phyloP scores from a whole-genome alignment of 768 basidiomycete genomes.

The Lentinula edodes region DNA sequence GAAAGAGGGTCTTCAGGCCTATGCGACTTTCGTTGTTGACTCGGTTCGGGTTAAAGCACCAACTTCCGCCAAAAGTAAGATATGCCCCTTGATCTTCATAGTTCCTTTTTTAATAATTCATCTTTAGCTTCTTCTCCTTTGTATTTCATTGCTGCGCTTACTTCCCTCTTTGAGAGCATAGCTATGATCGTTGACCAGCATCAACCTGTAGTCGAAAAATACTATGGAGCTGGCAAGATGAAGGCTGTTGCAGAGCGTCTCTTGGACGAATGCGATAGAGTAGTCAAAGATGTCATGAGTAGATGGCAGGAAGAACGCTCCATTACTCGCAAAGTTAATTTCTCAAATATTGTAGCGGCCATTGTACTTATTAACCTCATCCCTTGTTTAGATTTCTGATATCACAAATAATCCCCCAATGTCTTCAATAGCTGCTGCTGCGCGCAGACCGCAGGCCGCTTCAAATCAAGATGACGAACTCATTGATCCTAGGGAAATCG shows the following conservation, averaged over 20 bases:
- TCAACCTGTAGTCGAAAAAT: constrained; percentile 96
- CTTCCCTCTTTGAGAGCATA: constrained; percentile 90
- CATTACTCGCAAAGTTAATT: constrained; percentile 69
- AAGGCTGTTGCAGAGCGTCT: constrained; percentile 66
- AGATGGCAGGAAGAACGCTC: constrained; percentile 91
- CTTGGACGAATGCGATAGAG: constrained; percentile 81
- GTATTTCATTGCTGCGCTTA: constrained; percentile 87
- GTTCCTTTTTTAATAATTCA: constrained; percentile 7
- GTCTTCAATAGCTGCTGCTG: constrained; percentile 21
- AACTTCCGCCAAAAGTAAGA: constrained; percentile 75
- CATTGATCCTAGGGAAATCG: constrained; percentile 86
- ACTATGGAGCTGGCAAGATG: constrained; percentile 92
- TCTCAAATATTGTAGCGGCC: neutral
- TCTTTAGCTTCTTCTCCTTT: constrained; percentile 80
- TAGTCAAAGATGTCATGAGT: constrained; percentile 66
- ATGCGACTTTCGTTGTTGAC: constrained; percentile 90
- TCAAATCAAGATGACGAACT: constrained; percentile 41
- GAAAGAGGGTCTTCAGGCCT: constrained; percentile 83
- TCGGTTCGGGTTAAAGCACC: constrained; percentile 77
- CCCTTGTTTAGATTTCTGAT: constrained; percentile 37
- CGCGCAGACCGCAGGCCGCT: constrained; percentile 24
- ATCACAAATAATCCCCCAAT: constrained; percentile 35
- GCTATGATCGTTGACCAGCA: constrained; percentile 97
- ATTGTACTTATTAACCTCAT: neutral
- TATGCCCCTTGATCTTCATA: constrained; percentile 1